Conservation (phyloP, 1,284 basidiomycete genomes). For the Papiliotrema fonsecae region DNA sequence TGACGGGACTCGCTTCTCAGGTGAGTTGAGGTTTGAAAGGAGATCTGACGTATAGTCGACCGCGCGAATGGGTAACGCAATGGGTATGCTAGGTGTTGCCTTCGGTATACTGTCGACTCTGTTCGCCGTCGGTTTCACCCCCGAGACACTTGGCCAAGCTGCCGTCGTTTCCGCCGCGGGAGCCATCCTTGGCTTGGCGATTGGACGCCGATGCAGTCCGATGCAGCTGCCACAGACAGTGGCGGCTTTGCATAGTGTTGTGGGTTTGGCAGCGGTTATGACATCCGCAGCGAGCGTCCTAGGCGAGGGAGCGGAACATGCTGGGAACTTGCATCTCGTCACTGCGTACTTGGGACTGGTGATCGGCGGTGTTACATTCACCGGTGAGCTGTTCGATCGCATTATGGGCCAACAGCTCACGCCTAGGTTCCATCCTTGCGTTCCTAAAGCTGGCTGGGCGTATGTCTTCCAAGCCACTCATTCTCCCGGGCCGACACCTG, state of each 20-base stretch:
- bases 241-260: conserved; percentile 68
- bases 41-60: conserved; percentile 55
- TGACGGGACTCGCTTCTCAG: conserved; percentile 32
- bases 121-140: conserved; percentile 71
- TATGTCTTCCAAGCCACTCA: conserved; percentile 66
- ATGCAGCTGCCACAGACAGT: conserved; percentile 80
- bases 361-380: conserved; percentile 55
- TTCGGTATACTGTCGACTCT: conserved; percentile 74
- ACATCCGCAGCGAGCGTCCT: conserved; percentile 75
- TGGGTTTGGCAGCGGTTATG: conserved; percentile 76
- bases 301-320: conserved; percentile 55
- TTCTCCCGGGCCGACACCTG: conserved; percentile 67
- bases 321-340: conserved; percentile 65
- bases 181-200: conserved; percentile 58
- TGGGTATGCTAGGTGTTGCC: conserved; percentile 73
- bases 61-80: conserved; percentile 72
- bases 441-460: conserved; percentile 76
- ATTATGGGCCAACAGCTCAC: conserved; percentile 52
- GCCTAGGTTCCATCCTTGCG: conserved; percentile 71
- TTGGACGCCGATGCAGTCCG: conserved; percentile 73
- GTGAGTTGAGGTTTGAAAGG: conserved; percentile 7
- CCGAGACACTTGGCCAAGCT: conserved; percentile 68
- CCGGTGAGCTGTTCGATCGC: conserved; percentile 7
- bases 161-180: conserved; percentile 68
- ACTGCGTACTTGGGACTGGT: conserved; percentile 80